These are phyloP conservation scores for Blastobotrys attinorum DNA, from an alignment of 805 yeast species.

Conservation along the genomic window DNA sequence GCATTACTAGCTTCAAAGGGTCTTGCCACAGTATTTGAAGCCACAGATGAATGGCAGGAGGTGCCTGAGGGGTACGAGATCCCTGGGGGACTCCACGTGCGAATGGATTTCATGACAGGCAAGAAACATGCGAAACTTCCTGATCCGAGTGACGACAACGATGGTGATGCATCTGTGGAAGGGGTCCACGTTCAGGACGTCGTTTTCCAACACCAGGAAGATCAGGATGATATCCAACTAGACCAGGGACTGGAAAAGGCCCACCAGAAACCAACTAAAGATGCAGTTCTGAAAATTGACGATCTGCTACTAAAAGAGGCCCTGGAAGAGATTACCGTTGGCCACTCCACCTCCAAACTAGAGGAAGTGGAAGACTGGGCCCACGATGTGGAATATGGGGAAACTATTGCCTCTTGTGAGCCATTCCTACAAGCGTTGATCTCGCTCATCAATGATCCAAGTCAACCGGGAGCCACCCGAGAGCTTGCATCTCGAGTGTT, in stretches of 20 bases:
- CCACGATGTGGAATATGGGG: constrained; percentile 56
- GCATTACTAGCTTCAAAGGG: not conserved
- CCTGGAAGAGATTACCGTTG: not conserved
- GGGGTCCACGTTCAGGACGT: too few relatives aligned
- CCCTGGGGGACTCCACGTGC: constrained; percentile 73
- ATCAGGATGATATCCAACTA: too few relatives aligned
- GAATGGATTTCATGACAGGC: constrained; percentile 67
- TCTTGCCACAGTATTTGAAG: constrained; percentile 37
- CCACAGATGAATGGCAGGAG: constrained; percentile 60
- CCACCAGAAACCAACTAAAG: too few relatives aligned
- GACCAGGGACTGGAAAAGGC: too few relatives aligned
- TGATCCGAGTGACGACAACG: constrained; percentile 25
- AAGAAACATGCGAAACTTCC: constrained; percentile 59
- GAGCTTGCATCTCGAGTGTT: constrained; percentile 55
- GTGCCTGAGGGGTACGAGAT: constrained; percentile 65
- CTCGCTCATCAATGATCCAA: constrained; percentile 7
- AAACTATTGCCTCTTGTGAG: constrained; percentile 30
- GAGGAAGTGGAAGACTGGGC: constrained; percentile 45
- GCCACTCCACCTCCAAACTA: not conserved
- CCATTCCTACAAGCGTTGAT: constrained; percentile 19
- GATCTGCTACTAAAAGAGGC: constrained; percentile 1
- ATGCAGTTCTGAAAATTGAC: constrained; percentile 2
- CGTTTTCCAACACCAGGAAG: not conserved
- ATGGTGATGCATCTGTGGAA: constrained; percentile 1
- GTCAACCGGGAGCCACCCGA: constrained; percentile 18